A percentile compares a stretch with the other conserved stretches of the same genome.
Evolutionary conservation across 768 basidiomycete genomes (phyloP).

Genomic region (Russula abietina): DNA sequence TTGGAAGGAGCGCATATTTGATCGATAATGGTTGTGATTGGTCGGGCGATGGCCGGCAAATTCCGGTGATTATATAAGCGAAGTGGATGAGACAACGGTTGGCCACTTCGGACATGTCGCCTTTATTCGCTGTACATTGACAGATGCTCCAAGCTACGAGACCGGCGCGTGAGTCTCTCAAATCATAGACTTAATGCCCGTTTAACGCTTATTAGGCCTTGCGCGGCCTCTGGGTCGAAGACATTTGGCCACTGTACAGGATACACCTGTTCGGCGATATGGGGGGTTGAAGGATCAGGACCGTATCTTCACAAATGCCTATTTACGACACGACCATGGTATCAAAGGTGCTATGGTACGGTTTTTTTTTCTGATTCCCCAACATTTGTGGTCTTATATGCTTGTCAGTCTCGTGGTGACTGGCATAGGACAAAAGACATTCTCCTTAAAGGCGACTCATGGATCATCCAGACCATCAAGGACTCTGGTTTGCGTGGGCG

Average conservation of each 20-base stretch:
- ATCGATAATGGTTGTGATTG: no score
- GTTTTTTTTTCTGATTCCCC: not conserved
- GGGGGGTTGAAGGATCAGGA: conserved; percentile 94
- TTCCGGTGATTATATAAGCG: conserved; percentile 13
- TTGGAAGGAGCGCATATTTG: no score
- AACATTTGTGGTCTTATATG: not conserved
- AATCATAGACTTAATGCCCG: not conserved
- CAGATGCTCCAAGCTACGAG: conserved; percentile 21
- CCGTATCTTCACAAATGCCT: conserved; percentile 89
- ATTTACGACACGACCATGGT: conserved; percentile 82
- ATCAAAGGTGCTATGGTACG: conserved; percentile 87
- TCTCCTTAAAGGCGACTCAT: conserved; percentile 87
- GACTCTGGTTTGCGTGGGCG: conserved; percentile 93
- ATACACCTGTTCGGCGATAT: conserved; percentile 85
- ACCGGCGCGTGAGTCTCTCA: conserved; percentile 19
- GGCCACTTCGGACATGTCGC: not conserved
- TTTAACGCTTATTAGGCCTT: not conserved
- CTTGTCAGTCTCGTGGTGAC: conserved; percentile 76
- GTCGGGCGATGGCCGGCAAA: no score
- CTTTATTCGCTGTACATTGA: conserved; percentile 10
- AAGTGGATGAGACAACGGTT: not conserved
- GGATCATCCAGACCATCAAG: conserved; percentile 96
- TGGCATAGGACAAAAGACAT: conserved; percentile 99
- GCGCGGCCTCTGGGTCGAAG: conserved; percentile 24
- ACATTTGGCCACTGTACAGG: conserved; percentile 67